A percentile compares a stretch with the other conserved stretches of the same genome.
Evolutionary conservation across 768 basidiomycete genomes (phyloP).

Genomic region (Gymnopilus dilepis): DNA sequence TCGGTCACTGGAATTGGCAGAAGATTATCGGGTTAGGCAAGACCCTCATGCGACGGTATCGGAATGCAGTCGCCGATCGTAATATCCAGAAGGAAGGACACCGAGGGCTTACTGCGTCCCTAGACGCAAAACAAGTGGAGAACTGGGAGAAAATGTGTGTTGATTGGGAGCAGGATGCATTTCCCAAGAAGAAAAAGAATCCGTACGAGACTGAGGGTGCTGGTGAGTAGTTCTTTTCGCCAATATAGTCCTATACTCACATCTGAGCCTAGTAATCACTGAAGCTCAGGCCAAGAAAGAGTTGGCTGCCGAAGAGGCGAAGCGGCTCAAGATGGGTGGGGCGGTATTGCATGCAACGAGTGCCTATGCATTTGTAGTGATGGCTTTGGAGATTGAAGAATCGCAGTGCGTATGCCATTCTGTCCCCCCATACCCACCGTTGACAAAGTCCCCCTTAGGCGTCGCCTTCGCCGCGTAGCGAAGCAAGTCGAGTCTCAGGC

Average conservation of each 20-base stretch:
- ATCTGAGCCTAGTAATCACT: background rate
- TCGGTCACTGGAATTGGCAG: conserved; percentile 12
- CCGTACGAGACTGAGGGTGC: conserved; percentile 5
- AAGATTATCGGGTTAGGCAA: conserved; percentile 10
- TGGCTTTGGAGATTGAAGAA: no score
- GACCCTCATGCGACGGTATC: conserved; percentile 11
- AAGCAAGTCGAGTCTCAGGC: background rate
- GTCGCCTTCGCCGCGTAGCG: conserved; percentile 8
- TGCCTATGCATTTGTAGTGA: background rate
- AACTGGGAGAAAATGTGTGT: conserved; percentile 16
- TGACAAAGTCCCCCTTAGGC: conserved; percentile 1
- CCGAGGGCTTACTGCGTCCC: conserved; percentile 6
- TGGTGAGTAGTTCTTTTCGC: background rate
- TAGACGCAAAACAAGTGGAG: background rate
- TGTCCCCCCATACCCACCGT: background rate
- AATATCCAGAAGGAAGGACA: conserved; percentile 19
- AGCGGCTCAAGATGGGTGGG: background rate
- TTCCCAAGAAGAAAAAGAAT: conserved; percentile 12
- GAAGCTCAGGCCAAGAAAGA: conserved; percentile 11
- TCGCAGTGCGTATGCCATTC: background rate
- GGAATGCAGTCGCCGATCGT: conserved; percentile 11
- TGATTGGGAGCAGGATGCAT: conserved; percentile 13
- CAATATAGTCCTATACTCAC: background rate
- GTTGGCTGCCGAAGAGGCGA: conserved; percentile 6
- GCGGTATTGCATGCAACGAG: conserved; percentile 1